Percentiles rank a stretch among this genome's conserved stretches.
These are phyloP conservation scores for Juncus inflexus DNA, from an alignment of 176 grass and related monocot species.

Conservation along the genomic window DNA sequence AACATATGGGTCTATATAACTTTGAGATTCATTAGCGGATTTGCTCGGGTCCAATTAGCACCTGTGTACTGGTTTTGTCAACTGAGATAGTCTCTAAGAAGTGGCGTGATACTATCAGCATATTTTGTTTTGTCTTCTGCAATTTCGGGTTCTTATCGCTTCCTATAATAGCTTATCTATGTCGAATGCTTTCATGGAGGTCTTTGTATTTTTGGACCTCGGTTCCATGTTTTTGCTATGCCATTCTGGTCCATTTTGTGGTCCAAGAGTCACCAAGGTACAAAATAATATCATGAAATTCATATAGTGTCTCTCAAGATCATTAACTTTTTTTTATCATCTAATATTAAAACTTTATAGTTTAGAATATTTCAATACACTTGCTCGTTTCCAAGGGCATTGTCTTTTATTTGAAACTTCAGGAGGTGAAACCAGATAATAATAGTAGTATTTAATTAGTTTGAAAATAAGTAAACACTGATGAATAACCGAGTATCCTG, in stretches of 20 bases:
- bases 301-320: too few species aligned
- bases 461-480: background rate
- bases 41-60: constrained; percentile 53
- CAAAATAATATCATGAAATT: background rate
- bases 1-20: too few species aligned
- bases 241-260: constrained; percentile 41
- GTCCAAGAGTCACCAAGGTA: constrained; percentile 70
- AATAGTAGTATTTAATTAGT: too few species aligned
- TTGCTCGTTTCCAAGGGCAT: too few species aligned
- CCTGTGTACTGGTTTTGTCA: constrained; percentile 61
- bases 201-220: constrained; percentile 68
- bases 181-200: constrained; percentile 56
- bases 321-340: too few species aligned
- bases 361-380: too few species aligned
- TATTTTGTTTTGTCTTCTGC: constrained; percentile 63
- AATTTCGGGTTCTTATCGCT: constrained; percentile 78
- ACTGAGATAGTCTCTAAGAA: constrained; percentile 69
- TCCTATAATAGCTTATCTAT: constrained; percentile 59
- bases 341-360: too few species aligned
- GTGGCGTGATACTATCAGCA: constrained; percentile 67
- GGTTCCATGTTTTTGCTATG: constrained; percentile 51
- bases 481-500: background rate
- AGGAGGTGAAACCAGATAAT: too few species aligned
- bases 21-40: constrained; percentile 30
- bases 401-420: too few species aligned